Conservation (phyloP, 2,329 filamentous ascomycete genomes). For the Ascocoryne sarcoides region DNA sequence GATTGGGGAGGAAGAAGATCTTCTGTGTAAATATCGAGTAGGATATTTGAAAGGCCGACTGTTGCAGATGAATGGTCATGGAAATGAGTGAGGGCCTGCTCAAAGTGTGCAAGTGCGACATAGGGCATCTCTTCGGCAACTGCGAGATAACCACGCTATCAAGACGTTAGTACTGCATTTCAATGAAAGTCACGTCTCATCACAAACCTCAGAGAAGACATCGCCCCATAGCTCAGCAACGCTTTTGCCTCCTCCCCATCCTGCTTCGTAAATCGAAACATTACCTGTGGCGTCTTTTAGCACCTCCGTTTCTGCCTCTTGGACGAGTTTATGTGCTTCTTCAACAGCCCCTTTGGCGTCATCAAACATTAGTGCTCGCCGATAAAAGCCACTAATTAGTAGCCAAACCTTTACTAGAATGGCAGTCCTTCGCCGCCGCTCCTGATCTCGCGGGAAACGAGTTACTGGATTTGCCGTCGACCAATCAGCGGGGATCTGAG, state of each 20-base stretch:
- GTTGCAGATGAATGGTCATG: conserved; percentile 74
- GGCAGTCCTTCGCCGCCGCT: conserved; percentile 39
- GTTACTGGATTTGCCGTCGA: conserved; percentile 21
- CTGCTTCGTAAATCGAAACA: conserved; percentile 51
- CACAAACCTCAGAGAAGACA: conserved; percentile 66
- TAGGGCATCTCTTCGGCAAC: conserved; percentile 38
- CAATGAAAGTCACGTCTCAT: not conserved
- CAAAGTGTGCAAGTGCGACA: conserved; percentile 67
- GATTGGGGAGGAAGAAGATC: conserved; percentile 51
- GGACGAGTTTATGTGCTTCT: conserved; percentile 72
- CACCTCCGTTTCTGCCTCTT: conserved; percentile 60
- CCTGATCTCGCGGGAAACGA: conserved; percentile 45
- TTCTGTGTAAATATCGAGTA: conserved; percentile 76
- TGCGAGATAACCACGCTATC: conserved; percentile 27
- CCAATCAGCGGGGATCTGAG: conserved; percentile 9
- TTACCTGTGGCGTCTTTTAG: conserved; percentile 53
- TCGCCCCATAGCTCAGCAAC: conserved; percentile 81
- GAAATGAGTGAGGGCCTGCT: conserved; percentile 70
- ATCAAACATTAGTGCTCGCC: conserved; percentile 68
- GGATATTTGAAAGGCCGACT: conserved; percentile 72
- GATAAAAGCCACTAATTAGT: conserved; percentile 80
- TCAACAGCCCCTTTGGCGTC: conserved; percentile 72
- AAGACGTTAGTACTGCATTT: conserved; percentile 29
- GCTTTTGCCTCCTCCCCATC: conserved; percentile 74
- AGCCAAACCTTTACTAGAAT: conserved; percentile 77